Percentiles rank a stretch among this genome's conserved stretches.
Evolutionary conservation across 345 rosid species (phyloP).

Genomic region (Excoecaria agallocha): DNA sequence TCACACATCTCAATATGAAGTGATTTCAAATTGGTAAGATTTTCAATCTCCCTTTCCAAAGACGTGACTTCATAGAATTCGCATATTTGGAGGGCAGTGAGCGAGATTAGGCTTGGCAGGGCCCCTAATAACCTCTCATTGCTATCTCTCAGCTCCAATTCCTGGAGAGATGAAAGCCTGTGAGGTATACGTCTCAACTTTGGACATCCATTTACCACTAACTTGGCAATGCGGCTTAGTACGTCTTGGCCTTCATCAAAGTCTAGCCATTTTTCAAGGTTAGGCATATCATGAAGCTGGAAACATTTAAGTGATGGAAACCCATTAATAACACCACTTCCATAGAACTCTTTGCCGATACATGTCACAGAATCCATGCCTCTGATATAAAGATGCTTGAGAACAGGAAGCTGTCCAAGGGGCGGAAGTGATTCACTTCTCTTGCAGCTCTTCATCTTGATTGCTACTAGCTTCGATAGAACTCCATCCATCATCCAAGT

Average conservation of each 20-base stretch:
- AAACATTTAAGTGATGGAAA: neutral
- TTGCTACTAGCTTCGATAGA: neutral
- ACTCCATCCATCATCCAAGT: slow-evolving; percentile 6
- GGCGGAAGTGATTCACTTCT: neutral
- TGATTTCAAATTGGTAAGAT: neutral
- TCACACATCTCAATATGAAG: slow-evolving; percentile 8
- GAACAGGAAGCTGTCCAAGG: neutral
- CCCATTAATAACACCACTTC: neutral
- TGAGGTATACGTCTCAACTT: neutral
- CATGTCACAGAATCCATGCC: slow-evolving; percentile 1
- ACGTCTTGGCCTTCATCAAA: neutral
- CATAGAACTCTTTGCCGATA: neutral
- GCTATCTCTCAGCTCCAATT: neutral
- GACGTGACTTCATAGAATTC: neutral
- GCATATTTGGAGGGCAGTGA: neutral
- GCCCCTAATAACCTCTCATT: neutral
- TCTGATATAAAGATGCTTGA: neutral
- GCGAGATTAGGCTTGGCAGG: slow-evolving; percentile 1
- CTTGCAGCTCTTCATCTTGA: neutral
- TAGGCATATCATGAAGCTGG: neutral
- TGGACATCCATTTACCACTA: slow-evolving; percentile 9
- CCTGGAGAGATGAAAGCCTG: slow-evolving; percentile 2
- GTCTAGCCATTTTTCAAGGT: slow-evolving; percentile 1
- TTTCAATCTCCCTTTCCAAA: slow-evolving; percentile 5
- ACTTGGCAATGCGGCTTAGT: neutral